Evolutionary conservation across 495 filamentous ascomycete species (phyloP).

Genomic region (Penicillium canescens): DNA sequence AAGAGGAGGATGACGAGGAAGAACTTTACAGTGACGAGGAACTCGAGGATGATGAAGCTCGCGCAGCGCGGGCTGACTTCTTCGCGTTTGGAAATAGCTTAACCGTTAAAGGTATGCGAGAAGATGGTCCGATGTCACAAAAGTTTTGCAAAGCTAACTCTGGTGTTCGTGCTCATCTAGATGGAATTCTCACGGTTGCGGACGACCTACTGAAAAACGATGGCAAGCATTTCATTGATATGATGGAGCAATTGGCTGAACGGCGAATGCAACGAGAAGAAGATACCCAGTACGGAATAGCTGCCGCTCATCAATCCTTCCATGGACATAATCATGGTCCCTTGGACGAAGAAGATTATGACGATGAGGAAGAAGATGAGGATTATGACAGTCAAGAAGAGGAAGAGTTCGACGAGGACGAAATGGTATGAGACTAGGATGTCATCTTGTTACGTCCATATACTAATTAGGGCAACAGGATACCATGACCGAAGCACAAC

Average conservation of each 20-base stretch:
- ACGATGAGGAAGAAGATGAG: slow-evolving; percentile 76
- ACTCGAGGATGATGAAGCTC: slow-evolving; percentile 51
- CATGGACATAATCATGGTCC: slow-evolving; percentile 66
- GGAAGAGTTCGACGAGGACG: slow-evolving; percentile 81
- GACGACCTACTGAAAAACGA: slow-evolving; percentile 99
- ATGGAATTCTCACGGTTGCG: slow-evolving; percentile 97
- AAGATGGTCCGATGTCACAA: background rate
- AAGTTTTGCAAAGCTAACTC: slow-evolving; percentile 1
- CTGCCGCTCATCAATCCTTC: slow-evolving; percentile 58
- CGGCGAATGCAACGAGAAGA: slow-evolving; percentile 95
- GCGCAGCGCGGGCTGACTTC: slow-evolving; percentile 67
- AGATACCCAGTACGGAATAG: slow-evolving; percentile 72
- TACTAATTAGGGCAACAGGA: slow-evolving; percentile 56
- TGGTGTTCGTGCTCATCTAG: slow-evolving; percentile 48
- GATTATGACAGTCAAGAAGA: slow-evolving; percentile 88
- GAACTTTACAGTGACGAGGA: slow-evolving; percentile 59
- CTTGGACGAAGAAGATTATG: slow-evolving; percentile 72
- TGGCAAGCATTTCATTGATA: slow-evolving; percentile 99
- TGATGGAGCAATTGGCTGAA: slow-evolving; percentile 99
- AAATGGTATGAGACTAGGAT: slow-evolving; percentile 58
- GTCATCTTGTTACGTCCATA: slow-evolving; percentile 10
- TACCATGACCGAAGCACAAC: slow-evolving; percentile 94
- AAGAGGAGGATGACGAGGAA: slow-evolving; percentile 48
- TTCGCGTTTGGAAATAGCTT: slow-evolving; percentile 97
- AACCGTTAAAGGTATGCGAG: slow-evolving; percentile 83